Conservation (phyloP, 495 filamentous ascomycete species). For the Amniculicola lignicola region DNA sequence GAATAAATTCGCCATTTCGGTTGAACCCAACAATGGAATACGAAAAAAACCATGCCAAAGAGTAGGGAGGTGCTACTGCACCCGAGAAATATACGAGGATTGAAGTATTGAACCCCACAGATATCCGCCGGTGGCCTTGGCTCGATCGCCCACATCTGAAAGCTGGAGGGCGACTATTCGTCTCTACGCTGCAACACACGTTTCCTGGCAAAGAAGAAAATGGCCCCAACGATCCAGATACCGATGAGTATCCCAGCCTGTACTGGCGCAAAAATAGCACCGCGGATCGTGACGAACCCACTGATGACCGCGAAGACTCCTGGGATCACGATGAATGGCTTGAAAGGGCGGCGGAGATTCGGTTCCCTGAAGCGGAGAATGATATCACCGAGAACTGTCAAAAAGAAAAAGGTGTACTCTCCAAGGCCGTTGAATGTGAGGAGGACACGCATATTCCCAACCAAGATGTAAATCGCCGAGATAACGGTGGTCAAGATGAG, state of each 20-base stretch:
- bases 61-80: too few relatives aligned
- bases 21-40: too few relatives aligned
- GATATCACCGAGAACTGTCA: slow-evolving; percentile 53
- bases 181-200: slow-evolving; percentile 4
- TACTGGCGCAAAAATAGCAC: slow-evolving; percentile 52
- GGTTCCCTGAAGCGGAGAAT: slow-evolving; percentile 52
- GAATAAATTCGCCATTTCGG: too few relatives aligned
- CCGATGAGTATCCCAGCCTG: slow-evolving; percentile 47
- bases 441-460: slow-evolving; percentile 56
- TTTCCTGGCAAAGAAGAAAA: slow-evolving; percentile 41
- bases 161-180: too few relatives aligned
- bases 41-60: too few relatives aligned
- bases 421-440: slow-evolving; percentile 57
- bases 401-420: slow-evolving; percentile 58
- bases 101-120: too few relatives aligned
- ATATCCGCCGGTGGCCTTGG: too few relatives aligned
- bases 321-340: slow-evolving; percentile 48
- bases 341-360: slow-evolving; percentile 47
- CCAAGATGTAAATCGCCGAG: slow-evolving; percentile 52
- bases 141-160: too few relatives aligned
- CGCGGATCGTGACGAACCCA: slow-evolving; percentile 53
- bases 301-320: slow-evolving; percentile 50
- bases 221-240: slow-evolving; percentile 48
- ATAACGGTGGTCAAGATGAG: slow-evolving; percentile 49
- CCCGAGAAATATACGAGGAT: too few relatives aligned